Conservation (phyloP, 805 yeast genomes). For the Starmerella roubikii region DNA sequence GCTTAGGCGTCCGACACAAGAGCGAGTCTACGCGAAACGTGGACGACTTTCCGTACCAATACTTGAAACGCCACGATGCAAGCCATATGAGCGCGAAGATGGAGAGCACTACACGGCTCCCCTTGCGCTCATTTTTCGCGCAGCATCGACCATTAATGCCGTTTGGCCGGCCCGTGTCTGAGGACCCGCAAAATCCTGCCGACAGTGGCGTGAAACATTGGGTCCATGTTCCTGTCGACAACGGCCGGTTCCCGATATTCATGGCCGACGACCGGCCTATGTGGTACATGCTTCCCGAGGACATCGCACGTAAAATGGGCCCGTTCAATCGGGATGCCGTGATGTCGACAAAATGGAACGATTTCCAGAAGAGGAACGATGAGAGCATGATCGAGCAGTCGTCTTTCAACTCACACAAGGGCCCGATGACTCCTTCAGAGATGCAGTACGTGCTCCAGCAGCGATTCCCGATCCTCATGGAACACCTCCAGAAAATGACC, state of each 20-base stretch:
- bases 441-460: conserved; percentile 2
- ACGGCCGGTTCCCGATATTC: conserved; percentile 6
- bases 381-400: neutral
- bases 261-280: conserved; percentile 4
- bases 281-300: conserved; percentile 26
- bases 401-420: neutral
- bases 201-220: conserved; percentile 20
- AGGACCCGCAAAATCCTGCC: neutral
- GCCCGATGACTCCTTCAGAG: conserved; percentile 1
- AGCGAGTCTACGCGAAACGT: conserved; percentile 6
- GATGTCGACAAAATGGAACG: neutral
- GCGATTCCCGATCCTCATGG: conserved; percentile 9
- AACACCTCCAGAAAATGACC: conserved; percentile 9
- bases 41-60: conserved; percentile 18
- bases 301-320: conserved; percentile 27
- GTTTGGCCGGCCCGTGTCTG: conserved; percentile 19
- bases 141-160: conserved; percentile 36
- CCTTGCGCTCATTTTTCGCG: conserved; percentile 32
- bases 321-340: conserved; percentile 23
- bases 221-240: conserved; percentile 14
- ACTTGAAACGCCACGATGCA: conserved; percentile 14
- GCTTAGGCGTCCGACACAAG: conserved; percentile 3
- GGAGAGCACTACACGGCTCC: conserved; percentile 18
- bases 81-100: conserved; percentile 19
- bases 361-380: neutral